Percentiles rank a stretch among this genome's conserved stretches.
Evolutionary conservation across 441 rosid genomes (phyloP).

Genomic region (Sinapis alba): DNA sequence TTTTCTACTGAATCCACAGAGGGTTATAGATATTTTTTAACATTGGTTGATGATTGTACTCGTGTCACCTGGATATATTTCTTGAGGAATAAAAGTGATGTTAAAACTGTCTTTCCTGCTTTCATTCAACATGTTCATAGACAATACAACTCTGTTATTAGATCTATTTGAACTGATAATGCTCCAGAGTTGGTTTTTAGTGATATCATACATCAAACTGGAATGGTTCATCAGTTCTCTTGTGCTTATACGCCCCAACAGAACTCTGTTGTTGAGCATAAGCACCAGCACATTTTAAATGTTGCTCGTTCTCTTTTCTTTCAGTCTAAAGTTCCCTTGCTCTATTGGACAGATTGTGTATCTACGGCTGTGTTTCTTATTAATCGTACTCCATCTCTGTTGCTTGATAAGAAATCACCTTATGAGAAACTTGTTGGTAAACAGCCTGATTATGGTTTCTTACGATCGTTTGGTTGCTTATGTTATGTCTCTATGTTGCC

Average conservation of each 20-base stretch:
- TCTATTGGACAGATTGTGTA: background rate
- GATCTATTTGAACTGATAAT: background rate
- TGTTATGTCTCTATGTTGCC: too few relatives aligned
- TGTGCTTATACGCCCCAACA: background rate
- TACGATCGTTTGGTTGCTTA: too few relatives aligned
- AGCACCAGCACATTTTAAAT: background rate
- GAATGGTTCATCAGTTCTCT: background rate
- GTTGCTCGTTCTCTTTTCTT: background rate
- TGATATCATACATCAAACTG: background rate
- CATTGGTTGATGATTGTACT: too few relatives aligned
- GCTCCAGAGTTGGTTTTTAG: background rate
- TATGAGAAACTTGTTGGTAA: too few relatives aligned
- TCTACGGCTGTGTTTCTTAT: background rate
- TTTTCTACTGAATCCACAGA: too few relatives aligned
- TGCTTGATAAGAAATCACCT: too few relatives aligned
- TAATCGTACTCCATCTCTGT: background rate
- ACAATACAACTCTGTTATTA: background rate
- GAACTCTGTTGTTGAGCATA: background rate
- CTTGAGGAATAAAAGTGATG: background rate
- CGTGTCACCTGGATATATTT: background rate
- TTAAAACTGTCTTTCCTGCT: background rate
- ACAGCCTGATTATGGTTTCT: too few relatives aligned
- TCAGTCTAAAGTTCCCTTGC: background rate
- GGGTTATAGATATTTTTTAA: too few relatives aligned
- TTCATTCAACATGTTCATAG: background rate